These are phyloP conservation scores for Fusarium buxicola DNA, from an alignment of 2,329 filamentous ascomycete genomes.

Conservation along the genomic window DNA sequence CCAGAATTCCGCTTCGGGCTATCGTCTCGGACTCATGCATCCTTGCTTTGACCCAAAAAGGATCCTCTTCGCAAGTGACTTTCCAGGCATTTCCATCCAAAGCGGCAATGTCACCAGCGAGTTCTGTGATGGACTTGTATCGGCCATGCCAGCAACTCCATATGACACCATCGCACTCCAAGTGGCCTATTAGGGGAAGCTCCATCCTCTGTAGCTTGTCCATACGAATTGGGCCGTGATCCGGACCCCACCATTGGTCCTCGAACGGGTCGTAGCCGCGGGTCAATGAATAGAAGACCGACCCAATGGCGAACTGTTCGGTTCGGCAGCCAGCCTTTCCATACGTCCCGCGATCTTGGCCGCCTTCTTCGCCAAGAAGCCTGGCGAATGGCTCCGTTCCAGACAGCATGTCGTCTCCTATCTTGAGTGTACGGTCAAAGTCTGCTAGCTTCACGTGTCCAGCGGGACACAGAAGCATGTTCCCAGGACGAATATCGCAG, in stretches of 20 bases:
- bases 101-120: not conserved
- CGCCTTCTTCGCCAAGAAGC: constrained; percentile 13
- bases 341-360: constrained; percentile 8
- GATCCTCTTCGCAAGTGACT: constrained; percentile 6
- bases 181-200: constrained; percentile 12
- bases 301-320: constrained; percentile 28
- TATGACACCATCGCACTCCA: constrained; percentile 18
- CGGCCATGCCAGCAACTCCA: constrained; percentile 20
- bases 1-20: not conserved
- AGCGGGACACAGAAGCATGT: constrained; percentile 12
- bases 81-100: constrained; percentile 11
- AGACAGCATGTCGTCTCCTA: not conserved
- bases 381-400: constrained; percentile 23
- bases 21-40: not conserved
- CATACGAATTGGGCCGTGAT: constrained; percentile 8
- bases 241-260: constrained; percentile 15
- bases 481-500: constrained; percentile 20
- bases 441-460: constrained; percentile 17
- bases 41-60: constrained; percentile 1
- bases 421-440: constrained; percentile 14
- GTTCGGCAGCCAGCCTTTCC: constrained; percentile 11
- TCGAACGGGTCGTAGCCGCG: constrained; percentile 19
- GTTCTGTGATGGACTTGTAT: constrained; percentile 18
- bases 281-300: constrained; percentile 17
- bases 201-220: constrained; percentile 19